phyloP scores from a whole-genome alignment of 345 rosid genomes.

The Boechera retrofracta region DNA sequence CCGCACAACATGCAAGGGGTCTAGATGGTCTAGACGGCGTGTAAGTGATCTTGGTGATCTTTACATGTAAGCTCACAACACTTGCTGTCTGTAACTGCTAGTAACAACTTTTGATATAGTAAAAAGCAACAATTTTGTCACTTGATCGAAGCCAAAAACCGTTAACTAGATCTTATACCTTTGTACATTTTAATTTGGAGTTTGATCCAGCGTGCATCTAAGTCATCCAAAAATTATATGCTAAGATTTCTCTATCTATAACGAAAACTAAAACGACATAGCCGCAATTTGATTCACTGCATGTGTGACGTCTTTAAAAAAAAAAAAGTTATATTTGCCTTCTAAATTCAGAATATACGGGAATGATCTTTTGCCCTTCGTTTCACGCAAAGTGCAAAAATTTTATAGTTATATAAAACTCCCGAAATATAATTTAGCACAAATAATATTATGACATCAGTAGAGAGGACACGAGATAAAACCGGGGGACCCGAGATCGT shows the following conservation, averaged over 20 bases:
- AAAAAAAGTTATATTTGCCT: neutral
- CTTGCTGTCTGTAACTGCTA: neutral
- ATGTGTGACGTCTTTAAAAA: neutral
- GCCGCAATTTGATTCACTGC: conserved; percentile 7
- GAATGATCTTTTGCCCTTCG: conserved; percentile 39
- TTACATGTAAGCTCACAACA: no score
- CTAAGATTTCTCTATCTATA: neutral
- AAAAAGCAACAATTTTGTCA: neutral
- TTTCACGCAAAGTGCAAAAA: conserved; percentile 40
- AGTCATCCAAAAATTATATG: neutral
- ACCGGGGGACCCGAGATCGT: conserved; percentile 44
- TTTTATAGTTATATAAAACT: neutral
- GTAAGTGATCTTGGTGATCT: neutral
- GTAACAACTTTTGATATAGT: neutral
- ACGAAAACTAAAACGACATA: neutral
- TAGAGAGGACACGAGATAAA: conserved; percentile 38
- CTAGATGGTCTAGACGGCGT: no score
- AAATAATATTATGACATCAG: conserved; percentile 30
- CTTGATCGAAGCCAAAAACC: neutral
- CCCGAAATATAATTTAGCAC: conserved; percentile 6
- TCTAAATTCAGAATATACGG: conserved; percentile 20
- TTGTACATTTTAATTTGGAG: neutral
- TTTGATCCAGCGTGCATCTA: neutral
- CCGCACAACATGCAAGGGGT: neutral
- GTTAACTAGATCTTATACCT: neutral